Percentiles rank a stretch among this genome's conserved stretches.
Evolutionary conservation across 208 protist species (phyloP).

Genomic region (Tritrichomonas musculus): DNA sequence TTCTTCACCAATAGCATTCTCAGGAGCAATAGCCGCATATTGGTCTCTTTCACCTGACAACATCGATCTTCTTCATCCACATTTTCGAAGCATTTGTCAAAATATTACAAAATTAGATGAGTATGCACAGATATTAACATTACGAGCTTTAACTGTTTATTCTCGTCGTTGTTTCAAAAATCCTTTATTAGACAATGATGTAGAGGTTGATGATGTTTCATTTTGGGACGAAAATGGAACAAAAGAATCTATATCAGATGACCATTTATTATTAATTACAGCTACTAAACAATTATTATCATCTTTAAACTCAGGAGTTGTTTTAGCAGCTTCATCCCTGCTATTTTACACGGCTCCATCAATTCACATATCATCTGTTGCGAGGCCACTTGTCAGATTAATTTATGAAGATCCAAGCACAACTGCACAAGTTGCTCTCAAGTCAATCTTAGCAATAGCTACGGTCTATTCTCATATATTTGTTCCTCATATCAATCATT

Average conservation of each 20-base stretch:
- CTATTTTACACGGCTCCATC: not conserved
- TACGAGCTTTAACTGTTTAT: not conserved
- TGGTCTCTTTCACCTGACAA: not conserved
- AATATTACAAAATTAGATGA: not conserved
- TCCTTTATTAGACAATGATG: not conserved
- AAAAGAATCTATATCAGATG: not conserved
- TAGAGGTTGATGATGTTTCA: not conserved
- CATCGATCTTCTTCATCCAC: not conserved
- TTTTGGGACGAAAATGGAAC: not conserved
- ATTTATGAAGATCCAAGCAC: not conserved
- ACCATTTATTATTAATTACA: not conserved
- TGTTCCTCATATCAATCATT: slow-evolving; percentile 22
- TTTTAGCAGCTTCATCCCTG: not conserved
- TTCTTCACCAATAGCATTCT: not conserved
- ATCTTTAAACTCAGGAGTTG: not conserved
- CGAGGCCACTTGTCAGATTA: not conserved
- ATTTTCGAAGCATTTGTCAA: not conserved
- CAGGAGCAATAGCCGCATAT: slow-evolving; percentile 8
- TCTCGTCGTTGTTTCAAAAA: not conserved
- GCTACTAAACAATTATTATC: not conserved
- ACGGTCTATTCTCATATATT: not conserved
- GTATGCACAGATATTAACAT: not conserved
- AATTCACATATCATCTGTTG: not conserved
- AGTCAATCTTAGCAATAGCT: not conserved
- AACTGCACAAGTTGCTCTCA: not conserved